Conservation (phyloP, 129 eudicot genomes). For the sunflower (Helianthus annuus) region HanXRQr2.0-SUNRISE NC_035441.2:183100423-183100922, state of each 20-base stretch:
- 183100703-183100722: conserved; percentile 92
- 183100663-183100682: conserved; percentile 97
- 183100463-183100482: conserved; percentile 60
- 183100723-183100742: not conserved
- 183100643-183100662: conserved; percentile 79
- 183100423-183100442: conserved; percentile 98
- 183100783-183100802: conserved; percentile 65
- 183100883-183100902: not conserved
- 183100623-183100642: conserved; percentile 71
- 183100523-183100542: conserved; percentile 78
- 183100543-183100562: conserved; percentile 94
- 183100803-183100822: conserved; percentile 97
- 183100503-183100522: conserved; percentile 58
- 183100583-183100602: conserved; percentile 68
- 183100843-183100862: conserved; percentile 52
- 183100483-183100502: conserved; percentile 72
- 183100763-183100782: conserved; percentile 11
- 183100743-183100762: not conserved
- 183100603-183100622: conserved; percentile 81
- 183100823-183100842: conserved; percentile 94
- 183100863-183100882: not conserved
- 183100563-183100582: conserved; percentile 66
- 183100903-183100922: not conserved
- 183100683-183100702: conserved; percentile 90
- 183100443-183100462: conserved; percentile 74